These are phyloP conservation scores for Pichia kudriavzevii DNA, from an alignment of 1,139 yeast species.

Conservation along the genomic window DNA sequence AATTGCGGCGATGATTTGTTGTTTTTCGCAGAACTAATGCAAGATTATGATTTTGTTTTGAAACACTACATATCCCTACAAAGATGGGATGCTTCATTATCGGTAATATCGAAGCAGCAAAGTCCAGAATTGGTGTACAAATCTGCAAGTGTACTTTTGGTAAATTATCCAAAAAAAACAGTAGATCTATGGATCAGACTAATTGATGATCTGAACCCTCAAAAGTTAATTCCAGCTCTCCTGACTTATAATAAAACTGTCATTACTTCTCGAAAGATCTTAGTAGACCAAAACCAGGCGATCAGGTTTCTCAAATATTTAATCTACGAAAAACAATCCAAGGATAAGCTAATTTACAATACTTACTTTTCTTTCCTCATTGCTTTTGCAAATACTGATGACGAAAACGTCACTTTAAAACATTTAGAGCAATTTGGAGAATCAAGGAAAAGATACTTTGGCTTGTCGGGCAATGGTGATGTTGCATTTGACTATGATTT, in stretches of 20 bases:
- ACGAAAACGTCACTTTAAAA: slow-evolving; percentile 34
- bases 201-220: slow-evolving; percentile 39
- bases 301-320: slow-evolving; percentile 56
- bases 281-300: slow-evolving; percentile 49
- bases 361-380: slow-evolving; percentile 68
- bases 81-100: slow-evolving; percentile 69
- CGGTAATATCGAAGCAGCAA: slow-evolving; percentile 42
- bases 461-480: slow-evolving; percentile 15
- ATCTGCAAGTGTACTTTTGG: slow-evolving; percentile 58
- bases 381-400: slow-evolving; percentile 39
- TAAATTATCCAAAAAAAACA: slow-evolving; percentile 63
- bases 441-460: slow-evolving; percentile 11
- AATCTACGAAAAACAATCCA: slow-evolving; percentile 44
- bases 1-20: slow-evolving; percentile 59
- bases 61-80: slow-evolving; percentile 60
- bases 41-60: slow-evolving; percentile 64
- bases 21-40: slow-evolving; percentile 57
- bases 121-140: slow-evolving; percentile 50
- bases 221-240: slow-evolving; percentile 67
- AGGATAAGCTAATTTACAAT: slow-evolving; percentile 55
- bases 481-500: slow-evolving; percentile 57
- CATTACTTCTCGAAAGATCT: slow-evolving; percentile 23
- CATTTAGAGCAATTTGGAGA: slow-evolving; percentile 36
- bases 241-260: slow-evolving; percentile 54
- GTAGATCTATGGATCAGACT: slow-evolving; percentile 73